Conservation (phyloP, 1,284 basidiomycete species). For the Trichosporon sp. region DNA sequence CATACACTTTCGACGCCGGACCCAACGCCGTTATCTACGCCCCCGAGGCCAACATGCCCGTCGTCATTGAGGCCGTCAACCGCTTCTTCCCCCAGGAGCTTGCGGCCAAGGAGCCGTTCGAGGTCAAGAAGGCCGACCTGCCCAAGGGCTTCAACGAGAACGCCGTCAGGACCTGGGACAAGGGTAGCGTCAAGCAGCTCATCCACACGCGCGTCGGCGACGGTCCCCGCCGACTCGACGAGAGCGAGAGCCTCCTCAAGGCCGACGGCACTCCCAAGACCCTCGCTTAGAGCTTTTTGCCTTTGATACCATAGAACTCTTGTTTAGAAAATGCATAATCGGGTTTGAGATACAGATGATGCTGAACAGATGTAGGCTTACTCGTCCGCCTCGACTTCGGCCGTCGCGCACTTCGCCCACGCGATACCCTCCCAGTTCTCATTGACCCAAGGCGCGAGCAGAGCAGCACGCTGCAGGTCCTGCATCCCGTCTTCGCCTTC, state of each 20-base stretch:
- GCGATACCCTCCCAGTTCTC: slow-evolving; percentile 62
- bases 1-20: slow-evolving; percentile 98
- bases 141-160: slow-evolving; percentile 74
- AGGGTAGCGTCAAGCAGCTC: slow-evolving; percentile 78
- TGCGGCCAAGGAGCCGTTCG: slow-evolving; percentile 74
- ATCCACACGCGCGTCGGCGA: slow-evolving; percentile 92
- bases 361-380: not conserved
- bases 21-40: slow-evolving; percentile 99
- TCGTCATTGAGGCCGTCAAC: slow-evolving; percentile 74
- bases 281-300: slow-evolving; percentile 36
- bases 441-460: slow-evolving; percentile 67
- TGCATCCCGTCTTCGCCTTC: slow-evolving; percentile 39
- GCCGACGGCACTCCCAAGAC: slow-evolving; percentile 57
- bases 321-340: slow-evolving; percentile 12
- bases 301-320: not conserved
- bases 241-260: slow-evolving; percentile 56
- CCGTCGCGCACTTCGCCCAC: slow-evolving; percentile 40
- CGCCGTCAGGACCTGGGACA: slow-evolving; percentile 69
- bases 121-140: slow-evolving; percentile 53
- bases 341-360: not conserved
- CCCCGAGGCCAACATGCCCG: slow-evolving; percentile 71
- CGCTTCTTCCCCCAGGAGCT: slow-evolving; percentile 80
- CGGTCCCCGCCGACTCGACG: slow-evolving; percentile 67
- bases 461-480: slow-evolving; percentile 67
- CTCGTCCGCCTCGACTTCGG: slow-evolving; percentile 27